Percentiles rank a stretch among this genome's conserved stretches.
phyloP scores from a whole-genome alignment of 306 rosid species.

The Astragalus glycyphyllos region DNA sequence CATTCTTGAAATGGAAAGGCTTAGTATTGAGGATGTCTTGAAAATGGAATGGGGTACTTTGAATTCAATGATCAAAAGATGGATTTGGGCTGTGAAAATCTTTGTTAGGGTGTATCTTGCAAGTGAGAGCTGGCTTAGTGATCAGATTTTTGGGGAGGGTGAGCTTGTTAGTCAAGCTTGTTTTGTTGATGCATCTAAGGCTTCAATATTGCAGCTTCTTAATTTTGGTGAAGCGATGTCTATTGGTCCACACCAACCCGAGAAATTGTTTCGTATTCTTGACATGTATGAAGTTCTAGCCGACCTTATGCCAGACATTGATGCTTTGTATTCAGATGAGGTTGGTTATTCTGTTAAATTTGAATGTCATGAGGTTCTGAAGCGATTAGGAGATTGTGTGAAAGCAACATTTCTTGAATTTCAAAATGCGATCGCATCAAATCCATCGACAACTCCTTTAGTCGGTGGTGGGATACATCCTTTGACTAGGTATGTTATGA shows the following conservation, averaged over 20 bases:
- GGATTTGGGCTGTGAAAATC: slow-evolving; percentile 85
- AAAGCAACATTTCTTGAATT: slow-evolving; percentile 73
- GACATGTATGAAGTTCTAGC: slow-evolving; percentile 91
- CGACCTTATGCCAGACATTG: slow-evolving; percentile 73
- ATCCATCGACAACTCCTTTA: slow-evolving; percentile 64
- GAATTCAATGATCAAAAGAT: slow-evolving; percentile 80
- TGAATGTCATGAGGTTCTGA: slow-evolving; percentile 77
- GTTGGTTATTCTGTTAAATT: slow-evolving; percentile 69
- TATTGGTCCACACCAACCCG: slow-evolving; percentile 89
- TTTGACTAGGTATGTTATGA: slow-evolving; percentile 85
- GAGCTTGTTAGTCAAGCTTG: slow-evolving; percentile 58
- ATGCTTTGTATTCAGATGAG: slow-evolving; percentile 65
- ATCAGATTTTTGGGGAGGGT: slow-evolving; percentile 74
- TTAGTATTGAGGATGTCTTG: slow-evolving; percentile 86
- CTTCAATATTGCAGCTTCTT: slow-evolving; percentile 85
- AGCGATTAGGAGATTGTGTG: slow-evolving; percentile 77
- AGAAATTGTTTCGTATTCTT: slow-evolving; percentile 77
- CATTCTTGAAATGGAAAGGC: slow-evolving; percentile 82
- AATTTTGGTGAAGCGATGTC: slow-evolving; percentile 93
- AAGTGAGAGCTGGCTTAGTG: slow-evolving; percentile 80
- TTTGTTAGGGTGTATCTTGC: slow-evolving; percentile 85
- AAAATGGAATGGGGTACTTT: slow-evolving; percentile 73
- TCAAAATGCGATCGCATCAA: slow-evolving; percentile 70
- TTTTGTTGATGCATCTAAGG: slow-evolving; percentile 84
- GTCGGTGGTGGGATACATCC: slow-evolving; percentile 92